These are phyloP conservation scores for Chaetomiaceae sp. DNA, from an alignment of 2,329 filamentous ascomycete genomes.

Conservation along the genomic window DNA sequence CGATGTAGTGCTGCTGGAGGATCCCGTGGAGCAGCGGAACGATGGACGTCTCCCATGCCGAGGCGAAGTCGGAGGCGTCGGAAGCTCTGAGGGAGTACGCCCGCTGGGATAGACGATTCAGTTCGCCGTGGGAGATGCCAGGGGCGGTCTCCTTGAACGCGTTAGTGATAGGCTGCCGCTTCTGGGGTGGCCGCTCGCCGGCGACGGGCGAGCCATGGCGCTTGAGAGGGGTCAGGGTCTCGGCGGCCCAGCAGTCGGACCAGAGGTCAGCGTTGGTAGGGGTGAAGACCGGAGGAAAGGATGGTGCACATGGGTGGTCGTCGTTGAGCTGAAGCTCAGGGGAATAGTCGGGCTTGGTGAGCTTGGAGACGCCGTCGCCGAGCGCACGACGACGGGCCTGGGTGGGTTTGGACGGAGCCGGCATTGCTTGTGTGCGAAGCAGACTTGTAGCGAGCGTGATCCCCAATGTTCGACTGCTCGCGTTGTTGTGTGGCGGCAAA, in stretches of 20 bases:
- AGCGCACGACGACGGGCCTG: background rate
- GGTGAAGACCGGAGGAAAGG: background rate
- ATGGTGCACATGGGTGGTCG: background rate
- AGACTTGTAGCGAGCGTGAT: too few relatives aligned
- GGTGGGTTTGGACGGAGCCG: background rate
- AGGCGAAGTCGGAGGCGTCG: conserved; percentile 13
- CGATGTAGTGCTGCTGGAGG: conserved; percentile 8
- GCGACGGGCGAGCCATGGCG: background rate
- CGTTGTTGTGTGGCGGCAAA: too few relatives aligned
- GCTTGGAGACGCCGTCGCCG: background rate
- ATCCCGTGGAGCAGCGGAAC: conserved; percentile 7
- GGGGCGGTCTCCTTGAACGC: too few relatives aligned
- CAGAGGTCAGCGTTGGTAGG: background rate
- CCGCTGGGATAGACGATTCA: conserved; percentile 4
- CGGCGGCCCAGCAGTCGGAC: background rate
- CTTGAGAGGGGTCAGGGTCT: background rate
- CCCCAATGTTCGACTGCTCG: too few relatives aligned
- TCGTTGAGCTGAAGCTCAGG: conserved; percentile 1
- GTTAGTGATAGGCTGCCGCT: background rate
- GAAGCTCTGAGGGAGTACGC: conserved; percentile 6
- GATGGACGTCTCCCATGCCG: conserved; percentile 9
- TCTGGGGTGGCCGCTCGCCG: background rate
- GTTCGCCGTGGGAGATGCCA: background rate
- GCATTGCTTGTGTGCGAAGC: background rate
- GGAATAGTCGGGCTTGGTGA: background rate